Evolutionary conservation across 169 alveolate genomes (phyloP).

Genomic region (Cryptosporidium xiaoi): DNA sequence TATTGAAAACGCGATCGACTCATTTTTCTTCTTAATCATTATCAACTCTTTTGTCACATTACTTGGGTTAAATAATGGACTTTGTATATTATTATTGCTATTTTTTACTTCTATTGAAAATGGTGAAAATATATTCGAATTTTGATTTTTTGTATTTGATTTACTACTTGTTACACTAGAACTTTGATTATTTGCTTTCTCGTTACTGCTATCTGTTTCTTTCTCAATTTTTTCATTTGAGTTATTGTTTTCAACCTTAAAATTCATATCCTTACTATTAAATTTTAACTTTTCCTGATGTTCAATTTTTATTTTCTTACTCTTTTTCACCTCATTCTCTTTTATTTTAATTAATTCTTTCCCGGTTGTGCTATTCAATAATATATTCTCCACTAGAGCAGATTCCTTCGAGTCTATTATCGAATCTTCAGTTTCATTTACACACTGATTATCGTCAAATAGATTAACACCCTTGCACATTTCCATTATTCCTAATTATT

Average conservation of each 20-base stretch:
- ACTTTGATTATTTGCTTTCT: neutral
- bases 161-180: neutral
- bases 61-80: conserved; percentile 59
- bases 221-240: neutral
- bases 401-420: conserved; percentile 64
- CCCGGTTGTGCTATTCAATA: conserved; percentile 15
- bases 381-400: neutral
- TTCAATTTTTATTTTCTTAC: conserved; percentile 23
- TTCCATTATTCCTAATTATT: neutral
- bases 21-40: conserved; percentile 14
- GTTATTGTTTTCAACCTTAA: neutral
- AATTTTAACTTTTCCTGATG: conserved; percentile 23
- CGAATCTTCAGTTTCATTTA: conserved; percentile 32
- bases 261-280: neutral
- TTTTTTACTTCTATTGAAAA: conserved; percentile 13
- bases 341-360: conserved; percentile 17
- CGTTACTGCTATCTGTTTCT: too few species aligned
- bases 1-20: conserved; percentile 76
- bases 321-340: neutral
- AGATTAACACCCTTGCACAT: neutral
- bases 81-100: conserved; percentile 50
- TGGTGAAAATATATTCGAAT: conserved; percentile 35
- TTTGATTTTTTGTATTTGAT: neutral
- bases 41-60: conserved; percentile 14
- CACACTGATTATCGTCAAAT: conserved; percentile 9